phyloP scores from a whole-genome alignment of 23 red algal genomes.

The Porphyridium purpureum region DNA sequence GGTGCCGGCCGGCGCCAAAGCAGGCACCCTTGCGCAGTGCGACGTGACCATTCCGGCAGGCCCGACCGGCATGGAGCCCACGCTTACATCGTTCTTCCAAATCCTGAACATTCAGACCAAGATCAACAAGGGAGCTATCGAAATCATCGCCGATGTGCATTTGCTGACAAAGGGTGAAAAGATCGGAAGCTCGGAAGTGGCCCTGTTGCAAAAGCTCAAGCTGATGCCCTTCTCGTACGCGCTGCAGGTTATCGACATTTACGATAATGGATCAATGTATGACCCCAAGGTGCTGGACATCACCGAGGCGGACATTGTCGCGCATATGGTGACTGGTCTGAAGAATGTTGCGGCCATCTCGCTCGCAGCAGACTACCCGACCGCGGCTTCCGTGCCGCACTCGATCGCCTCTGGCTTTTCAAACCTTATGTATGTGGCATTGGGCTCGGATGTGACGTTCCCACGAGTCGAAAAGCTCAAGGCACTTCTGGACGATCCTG shows the following conservation, averaged over 20 bases:
- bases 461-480: slow-evolving; percentile 31
- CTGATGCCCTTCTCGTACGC: slow-evolving; percentile 94
- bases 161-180: slow-evolving; percentile 78
- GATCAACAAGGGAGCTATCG: slow-evolving; percentile 86
- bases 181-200: slow-evolving; percentile 69
- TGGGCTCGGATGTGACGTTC: slow-evolving; percentile 44
- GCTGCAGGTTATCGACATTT: slow-evolving; percentile 62
- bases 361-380: slow-evolving; percentile 57
- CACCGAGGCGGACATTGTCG: slow-evolving; percentile 51
- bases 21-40: slow-evolving; percentile 81
- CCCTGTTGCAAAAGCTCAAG: slow-evolving; percentile 74
- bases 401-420: slow-evolving; percentile 48
- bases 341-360: slow-evolving; percentile 79
- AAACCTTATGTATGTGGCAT: slow-evolving; percentile 54
- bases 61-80: slow-evolving; percentile 95
- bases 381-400: slow-evolving; percentile 71
- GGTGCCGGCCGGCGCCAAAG: slow-evolving; percentile 88
- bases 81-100: slow-evolving; percentile 96
- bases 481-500: slow-evolving; percentile 86
- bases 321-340: slow-evolving; percentile 33
- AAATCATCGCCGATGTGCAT: slow-evolving; percentile 69
- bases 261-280: slow-evolving; percentile 85
- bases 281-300: slow-evolving; percentile 94
- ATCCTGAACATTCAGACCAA: slow-evolving; percentile 96
- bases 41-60: slow-evolving; percentile 89